Percentiles rank a stretch among this genome's conserved stretches.
These are phyloP conservation scores for Daldinia grandis DNA, from an alignment of 495 filamentous ascomycete species.

Conservation along the genomic window DNA sequence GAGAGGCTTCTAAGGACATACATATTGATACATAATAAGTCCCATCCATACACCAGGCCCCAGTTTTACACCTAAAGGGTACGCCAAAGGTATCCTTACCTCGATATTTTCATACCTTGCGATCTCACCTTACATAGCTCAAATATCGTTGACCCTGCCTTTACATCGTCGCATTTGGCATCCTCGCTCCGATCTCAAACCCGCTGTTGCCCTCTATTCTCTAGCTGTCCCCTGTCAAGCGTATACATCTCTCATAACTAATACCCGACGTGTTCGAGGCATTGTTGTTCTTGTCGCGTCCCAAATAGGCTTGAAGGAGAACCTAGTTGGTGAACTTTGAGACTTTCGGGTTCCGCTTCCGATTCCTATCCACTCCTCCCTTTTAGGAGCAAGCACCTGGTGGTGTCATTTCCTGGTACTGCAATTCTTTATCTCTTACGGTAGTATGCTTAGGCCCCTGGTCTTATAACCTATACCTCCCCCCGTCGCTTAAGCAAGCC, in stretches of 20 bases:
- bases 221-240: conserved; percentile 39
- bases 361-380: conserved; percentile 54
- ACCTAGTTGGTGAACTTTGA: conserved; percentile 53
- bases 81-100: conserved; percentile 43
- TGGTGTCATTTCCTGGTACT: conserved; percentile 48
- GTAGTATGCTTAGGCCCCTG: conserved; percentile 45
- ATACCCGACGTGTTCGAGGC: conserved; percentile 29
- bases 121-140: conserved; percentile 41
- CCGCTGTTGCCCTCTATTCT: conserved; percentile 46
- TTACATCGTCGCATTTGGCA: conserved; percentile 36
- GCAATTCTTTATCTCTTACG: conserved; percentile 47
- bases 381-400: conserved; percentile 46
- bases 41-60: conserved; percentile 30
- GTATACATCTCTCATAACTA: conserved; percentile 36
- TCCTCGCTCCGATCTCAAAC: conserved; percentile 45
- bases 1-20: conserved; percentile 38
- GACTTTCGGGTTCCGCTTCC: conserved; percentile 56
- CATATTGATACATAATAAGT: conserved; percentile 36
- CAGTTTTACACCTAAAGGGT: conserved; percentile 36
- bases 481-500: conserved; percentile 55
- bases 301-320: conserved; percentile 40
- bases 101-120: conserved; percentile 53
- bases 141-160: conserved; percentile 38
- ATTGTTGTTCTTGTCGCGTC: conserved; percentile 33
- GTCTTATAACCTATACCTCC: conserved; percentile 53